Evolutionary conservation across 495 filamentous ascomycete genomes (phyloP), one percentile per base, ranked within the genome.

Genomic region (Durotheca rogersii): DNA sequence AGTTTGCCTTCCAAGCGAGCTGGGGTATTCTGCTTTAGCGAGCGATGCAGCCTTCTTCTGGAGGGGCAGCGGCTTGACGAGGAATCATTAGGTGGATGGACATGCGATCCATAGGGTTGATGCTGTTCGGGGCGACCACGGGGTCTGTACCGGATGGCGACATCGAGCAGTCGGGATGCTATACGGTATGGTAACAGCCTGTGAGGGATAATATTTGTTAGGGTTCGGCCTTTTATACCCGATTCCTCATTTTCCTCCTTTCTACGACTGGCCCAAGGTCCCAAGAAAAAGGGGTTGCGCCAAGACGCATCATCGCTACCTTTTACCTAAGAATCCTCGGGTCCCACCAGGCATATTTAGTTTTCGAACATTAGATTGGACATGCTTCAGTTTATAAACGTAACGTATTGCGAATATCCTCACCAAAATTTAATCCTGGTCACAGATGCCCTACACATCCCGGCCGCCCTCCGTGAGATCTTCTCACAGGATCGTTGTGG

Each of bases 11-110:
- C n/a, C n/a, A n/a, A n/a, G n/a, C n/a, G n/a, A n/a, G n/a, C n/a
- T n/a, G n/a, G 4, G 9, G 4, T 27, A 27, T 27, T 27, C 23
- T 9, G 4, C 11, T 37, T 46, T 29, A 45, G 21, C 51, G 51
- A 29, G 17, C 40, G 32, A 12, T 21, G 21, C 47, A 20, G 12
- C 42, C 51, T 53, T 47, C 32, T 27, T 47, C 49, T 12, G 41
- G 42, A 17, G 51, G 39, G 21, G 39, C 41, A 19, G 47, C 36
- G 21, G 55, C 47, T 53, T 58, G 55, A 19, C 49, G 55, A 37
- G 55, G 34, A 45, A 27, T 27, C 23, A 27, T 27, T 4, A 27
- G 23, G 4, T 9, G 23, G 23, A 4, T 27, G 23, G 23, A 27
- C 23, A 27, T 9, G 23, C 23, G 23, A 4, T 27, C 23, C 23